Evolutionary conservation across 768 basidiomycete genomes (phyloP), one percentile per base, ranked within the genome.

Genomic region (Lactarius indigo): DNA sequence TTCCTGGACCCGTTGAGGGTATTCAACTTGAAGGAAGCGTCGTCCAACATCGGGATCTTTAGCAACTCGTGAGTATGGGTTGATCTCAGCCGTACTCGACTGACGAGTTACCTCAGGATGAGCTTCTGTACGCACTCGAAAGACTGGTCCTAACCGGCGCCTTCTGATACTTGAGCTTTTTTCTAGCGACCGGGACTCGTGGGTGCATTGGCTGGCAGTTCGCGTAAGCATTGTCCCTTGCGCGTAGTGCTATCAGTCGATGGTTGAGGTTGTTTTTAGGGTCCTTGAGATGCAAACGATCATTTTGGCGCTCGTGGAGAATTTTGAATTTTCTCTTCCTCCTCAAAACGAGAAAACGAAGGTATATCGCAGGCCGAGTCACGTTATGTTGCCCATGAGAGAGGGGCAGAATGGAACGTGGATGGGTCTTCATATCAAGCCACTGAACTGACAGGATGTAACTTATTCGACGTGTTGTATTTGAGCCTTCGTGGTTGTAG

Each of bases 261-360:
- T 64, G 37, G 57, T 30, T 23, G 30, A 28, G 15, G n/a, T 35
- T 18, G 20, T 37, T 42, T 35, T 2, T 18, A 64, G 64, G 1
- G 58, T 64, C 23, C 58, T 64, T 57, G 64, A 64, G 37, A 50
- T 61, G 52, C 52, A 66, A 26, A 52, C 42, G n/a, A 61, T 66
- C 37, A 20, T 41, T 9, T 35, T 41, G 5, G 17, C 23, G n/a
- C 65, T 61, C 23, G 5, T 52, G 1, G 50, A 52, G 13, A 52
- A 52, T 15, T 52, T 52, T 15, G 50, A 52, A 52, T 26, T 52
- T 7, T 52, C 13, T 1, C 50, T 52, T 52, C 50, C 50, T 4
- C 26, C 26, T 26, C 50, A 52, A 55, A 30, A 15, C 23, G 55
- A 66, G 35, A 61, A 56, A 30, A 44, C 41, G 5, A 28, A 35